Base-by-base conservation (phyloP, 2,329 filamentous ascomycete species). In the Aspergillus sp. region DNA sequence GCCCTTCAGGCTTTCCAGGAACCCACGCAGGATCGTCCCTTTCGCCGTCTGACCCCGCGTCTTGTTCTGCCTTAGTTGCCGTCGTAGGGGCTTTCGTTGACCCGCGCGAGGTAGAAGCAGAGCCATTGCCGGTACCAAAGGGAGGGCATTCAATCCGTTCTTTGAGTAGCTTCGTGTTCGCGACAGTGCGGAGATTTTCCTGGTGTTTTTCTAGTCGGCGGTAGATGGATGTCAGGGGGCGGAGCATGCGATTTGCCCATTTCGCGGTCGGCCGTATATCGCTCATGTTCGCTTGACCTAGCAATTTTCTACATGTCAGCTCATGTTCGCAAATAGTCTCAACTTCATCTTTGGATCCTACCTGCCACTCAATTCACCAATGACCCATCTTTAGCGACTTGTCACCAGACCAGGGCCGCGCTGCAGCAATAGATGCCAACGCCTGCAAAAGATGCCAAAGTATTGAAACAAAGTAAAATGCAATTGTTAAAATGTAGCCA, bases 231-330 rank as follows among this genome's bases (percentile, higher is more conserved):
- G 61, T 63, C 47, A 74, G 57, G 27, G 70, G 71, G 49, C 70
- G 67, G 46, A 74, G 54, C 49, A 71, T 64, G 54, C 69, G 67
- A 49, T 70, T 70, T 47, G 67, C 69, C 69, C 69, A 72, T 65
- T 61, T 67, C 44, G 69, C 65, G 6, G 67, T 72, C 38, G 65
- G 58, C 49, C 63, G 63, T 42, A 68, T 51, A 48, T 70, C 64
- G 43, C 67, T 64, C 66, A 69, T 69, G 22, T 47, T 49, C 46
- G 7, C 4, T n/a, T 17, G 25, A 27, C 25, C 25, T 27, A 9
- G 9, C 3, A 9, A 9, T 9, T 25, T 25, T 32, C 12, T 4
- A 43, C 27, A 15, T 37, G 12, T 37, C 13, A 37, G n/a, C 7
- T 13, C 33, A 9, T n/a, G 6, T 37, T 37, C 5, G 15, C 3